phyloP scores from a whole-genome alignment of 495 filamentous ascomycete genomes.

The Eremomyces bilateralis region DNA sequence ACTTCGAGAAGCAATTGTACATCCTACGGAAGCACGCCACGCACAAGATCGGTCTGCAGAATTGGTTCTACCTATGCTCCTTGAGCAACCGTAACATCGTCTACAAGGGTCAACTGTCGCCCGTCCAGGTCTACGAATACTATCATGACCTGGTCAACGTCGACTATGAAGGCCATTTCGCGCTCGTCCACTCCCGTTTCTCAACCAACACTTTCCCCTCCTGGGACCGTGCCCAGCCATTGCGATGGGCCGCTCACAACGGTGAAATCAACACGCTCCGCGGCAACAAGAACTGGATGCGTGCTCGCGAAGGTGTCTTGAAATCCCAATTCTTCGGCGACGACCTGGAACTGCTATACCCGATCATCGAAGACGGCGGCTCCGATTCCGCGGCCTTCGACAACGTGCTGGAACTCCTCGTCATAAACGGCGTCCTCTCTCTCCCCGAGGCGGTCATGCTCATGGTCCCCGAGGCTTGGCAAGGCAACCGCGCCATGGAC shows the following conservation, averaged over 20 bases:
- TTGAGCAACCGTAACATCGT: slow-evolving; percentile 98
- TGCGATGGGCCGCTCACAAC: slow-evolving; percentile 97
- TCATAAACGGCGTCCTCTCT: slow-evolving; percentile 92
- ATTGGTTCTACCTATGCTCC: slow-evolving; percentile 98
- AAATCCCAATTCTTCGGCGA: slow-evolving; percentile 83
- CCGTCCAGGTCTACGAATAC: slow-evolving; percentile 96
- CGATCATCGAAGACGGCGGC: slow-evolving; percentile 90
- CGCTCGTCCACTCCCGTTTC: slow-evolving; percentile 93
- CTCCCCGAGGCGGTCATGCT: slow-evolving; percentile 97
- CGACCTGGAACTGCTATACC: slow-evolving; percentile 78
- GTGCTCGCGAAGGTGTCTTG: slow-evolving; percentile 89
- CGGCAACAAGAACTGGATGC: slow-evolving; percentile 99
- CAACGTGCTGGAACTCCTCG: slow-evolving; percentile 87
- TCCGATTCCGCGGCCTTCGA: slow-evolving; percentile 98
- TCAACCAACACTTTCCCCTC: slow-evolving; percentile 98
- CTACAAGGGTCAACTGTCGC: slow-evolving; percentile 95
- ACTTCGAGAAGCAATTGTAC: slow-evolving; percentile 87
- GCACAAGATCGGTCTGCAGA: slow-evolving; percentile 82
- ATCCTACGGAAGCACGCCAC: slow-evolving; percentile 87
- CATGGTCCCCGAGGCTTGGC: slow-evolving; percentile 98
- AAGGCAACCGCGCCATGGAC: slow-evolving; percentile 82
- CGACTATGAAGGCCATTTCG: slow-evolving; percentile 95
- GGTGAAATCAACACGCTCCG: slow-evolving; percentile 97
- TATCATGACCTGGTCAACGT: slow-evolving; percentile 95
- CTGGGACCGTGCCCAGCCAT: slow-evolving; percentile 93